A percentile compares a stretch with the other conserved stretches of the same genome.
phyloP scores from a whole-genome alignment of 345 rosid species.

The Rubroshorea leprosula region DNA sequence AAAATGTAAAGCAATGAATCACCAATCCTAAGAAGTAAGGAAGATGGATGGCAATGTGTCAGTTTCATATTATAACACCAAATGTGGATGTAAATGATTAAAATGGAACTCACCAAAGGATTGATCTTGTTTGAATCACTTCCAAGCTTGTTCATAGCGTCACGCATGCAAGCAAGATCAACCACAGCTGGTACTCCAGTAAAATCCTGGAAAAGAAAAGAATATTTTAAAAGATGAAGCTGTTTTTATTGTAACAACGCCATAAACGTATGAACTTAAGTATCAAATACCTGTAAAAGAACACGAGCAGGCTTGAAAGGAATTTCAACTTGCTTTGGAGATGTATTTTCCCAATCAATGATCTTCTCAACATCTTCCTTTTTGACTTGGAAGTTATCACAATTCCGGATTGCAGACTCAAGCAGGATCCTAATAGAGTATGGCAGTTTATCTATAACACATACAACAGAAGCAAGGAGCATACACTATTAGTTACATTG shows the following conservation, averaged over 20 bases:
- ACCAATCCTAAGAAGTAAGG: neutral
- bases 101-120: slow-evolving; percentile 50
- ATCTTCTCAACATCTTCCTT: slow-evolving; percentile 94
- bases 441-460: slow-evolving; percentile 66
- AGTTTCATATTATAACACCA: neutral
- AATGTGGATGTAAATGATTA: slow-evolving; percentile 4
- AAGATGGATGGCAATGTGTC: neutral
- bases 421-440: slow-evolving; percentile 90
- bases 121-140: slow-evolving; percentile 89
- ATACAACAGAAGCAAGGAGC: slow-evolving; percentile 15
- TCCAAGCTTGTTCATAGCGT: slow-evolving; percentile 90
- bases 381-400: slow-evolving; percentile 94
- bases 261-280: neutral
- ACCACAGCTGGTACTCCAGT: slow-evolving; percentile 99
- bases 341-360: slow-evolving; percentile 80
- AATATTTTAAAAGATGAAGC: slow-evolving; percentile 10
- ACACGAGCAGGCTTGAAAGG: slow-evolving; percentile 99
- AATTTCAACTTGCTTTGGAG: slow-evolving; percentile 94
- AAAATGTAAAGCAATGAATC: no score
- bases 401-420: slow-evolving; percentile 93
- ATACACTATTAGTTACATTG: neutral
- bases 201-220: slow-evolving; percentile 60
- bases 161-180: slow-evolving; percentile 99
- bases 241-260: neutral
- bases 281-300: slow-evolving; percentile 62